These are phyloP conservation scores for Pseudozyma sp. DNA, from an alignment of 1,284 basidiomycete species.

Conservation along the genomic window DNA sequence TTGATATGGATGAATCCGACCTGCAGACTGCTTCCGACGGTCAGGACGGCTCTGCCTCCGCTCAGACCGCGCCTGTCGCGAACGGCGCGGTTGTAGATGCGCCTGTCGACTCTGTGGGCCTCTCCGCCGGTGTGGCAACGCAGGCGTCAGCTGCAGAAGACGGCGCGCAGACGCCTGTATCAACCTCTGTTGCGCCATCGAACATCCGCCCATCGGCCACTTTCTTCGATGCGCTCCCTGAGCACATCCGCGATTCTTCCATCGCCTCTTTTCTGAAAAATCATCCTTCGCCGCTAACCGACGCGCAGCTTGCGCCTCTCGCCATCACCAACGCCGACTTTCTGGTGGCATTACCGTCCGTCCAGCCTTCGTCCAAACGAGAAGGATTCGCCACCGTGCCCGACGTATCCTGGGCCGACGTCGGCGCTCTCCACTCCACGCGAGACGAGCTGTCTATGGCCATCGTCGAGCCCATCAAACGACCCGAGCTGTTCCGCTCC, in stretches of 20 bases:
- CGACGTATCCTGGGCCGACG: constrained; percentile 92
- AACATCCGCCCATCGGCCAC: constrained; percentile 44
- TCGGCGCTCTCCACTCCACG: constrained; percentile 88
- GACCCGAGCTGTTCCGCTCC: constrained; percentile 86
- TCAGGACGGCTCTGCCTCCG: not conserved
- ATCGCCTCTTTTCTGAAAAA: constrained; percentile 89
- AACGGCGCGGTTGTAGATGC: constrained; percentile 8
- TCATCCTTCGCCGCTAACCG: constrained; percentile 82
- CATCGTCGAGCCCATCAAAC: constrained; percentile 91
- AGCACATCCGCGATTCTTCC: constrained; percentile 73
- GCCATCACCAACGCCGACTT: constrained; percentile 81
- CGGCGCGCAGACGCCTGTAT: constrained; percentile 14
- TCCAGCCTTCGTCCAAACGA: constrained; percentile 95
- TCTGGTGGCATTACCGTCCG: constrained; percentile 79
- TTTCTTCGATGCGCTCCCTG: constrained; percentile 64
- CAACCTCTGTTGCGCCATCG: constrained; percentile 3
- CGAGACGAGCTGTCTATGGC: constrained; percentile 96
- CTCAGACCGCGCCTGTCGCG: constrained; percentile 3
- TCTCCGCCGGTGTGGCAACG: constrained; percentile 17
- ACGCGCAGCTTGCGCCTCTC: constrained; percentile 81
- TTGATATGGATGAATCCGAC: constrained; percentile 48
- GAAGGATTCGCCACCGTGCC: constrained; percentile 98
- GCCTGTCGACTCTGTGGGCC: constrained; percentile 4
- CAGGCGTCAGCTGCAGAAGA: constrained; percentile 16
- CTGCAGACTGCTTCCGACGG: not conserved